Evolutionary conservation across 192 early-diverging fungal genomes (phyloP), one percentile per base, ranked within the genome.

Genomic region (Bifiguratus adelaidae): DNA sequence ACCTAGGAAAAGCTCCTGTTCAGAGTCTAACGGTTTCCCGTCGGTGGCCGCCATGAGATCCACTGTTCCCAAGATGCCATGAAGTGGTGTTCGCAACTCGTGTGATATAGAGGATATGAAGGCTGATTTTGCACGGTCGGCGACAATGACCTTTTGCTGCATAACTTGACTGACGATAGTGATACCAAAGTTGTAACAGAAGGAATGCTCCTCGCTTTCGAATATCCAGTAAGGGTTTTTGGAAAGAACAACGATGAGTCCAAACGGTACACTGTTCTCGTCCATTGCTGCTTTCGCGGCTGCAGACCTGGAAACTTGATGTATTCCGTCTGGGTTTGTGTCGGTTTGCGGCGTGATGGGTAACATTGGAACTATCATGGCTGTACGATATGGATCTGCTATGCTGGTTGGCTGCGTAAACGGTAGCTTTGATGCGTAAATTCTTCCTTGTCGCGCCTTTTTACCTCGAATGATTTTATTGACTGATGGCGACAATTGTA

Each of bases 61-160:
- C 11, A 64, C 49, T 22, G 56, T 62, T n/a, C 60, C 73, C 30
- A 75, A 47, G 9, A 75, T 59, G 24, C 67, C 67, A 41, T 75
- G 73, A 20, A 75, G 49, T 7, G 73, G 73, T 19, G 73, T 75
- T 45, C 68, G 38, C 32, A 74, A 64, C 41, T 74, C 71, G 27
- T 74, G 71, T 8, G 54, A 58, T 12, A 74, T 68, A 12, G 62
- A 65, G 37, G 54, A 62, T 29, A 71, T 61, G 41, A 75, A 72
- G 2, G 54, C 57, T 1, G 66, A 53, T 48, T 75, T 75, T 25
- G 73, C 66, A 18, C 59, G 47, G 44, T 64, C 69, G 3, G 73
- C 73, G 9, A 60, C 62, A n/a, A 66, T 65, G n/a, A 71, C 63
- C 19, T 58, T 40, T 27, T 52, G 37, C 27, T 65, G 59, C 35